phyloP scores from a whole-genome alignment of 2,329 filamentous ascomycete genomes.

The Periconia sp. region DNA sequence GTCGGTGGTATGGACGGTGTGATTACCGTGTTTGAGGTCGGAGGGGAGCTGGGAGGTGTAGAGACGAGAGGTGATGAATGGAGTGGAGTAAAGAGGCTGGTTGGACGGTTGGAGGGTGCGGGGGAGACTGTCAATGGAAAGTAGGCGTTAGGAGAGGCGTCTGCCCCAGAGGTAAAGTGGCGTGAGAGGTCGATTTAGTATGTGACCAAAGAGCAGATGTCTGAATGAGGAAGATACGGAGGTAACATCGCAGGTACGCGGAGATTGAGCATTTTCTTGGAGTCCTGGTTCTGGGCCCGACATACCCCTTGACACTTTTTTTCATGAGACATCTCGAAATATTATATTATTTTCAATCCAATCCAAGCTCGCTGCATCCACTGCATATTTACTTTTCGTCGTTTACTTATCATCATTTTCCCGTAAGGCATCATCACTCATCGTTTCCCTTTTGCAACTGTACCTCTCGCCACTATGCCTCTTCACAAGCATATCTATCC shows the following conservation, averaged over 20 bases:
- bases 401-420: no score
- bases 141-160: slow-evolving; percentile 6
- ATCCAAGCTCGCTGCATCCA: no score
- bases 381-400: no score
- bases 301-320: not conserved
- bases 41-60: slow-evolving; percentile 79
- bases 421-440: no score
- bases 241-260: not conserved
- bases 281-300: not conserved
- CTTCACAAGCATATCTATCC: not conserved
- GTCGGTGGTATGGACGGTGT: slow-evolving; percentile 92
- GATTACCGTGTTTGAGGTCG: slow-evolving; percentile 91
- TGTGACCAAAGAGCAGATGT: no score
- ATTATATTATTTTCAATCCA: no score
- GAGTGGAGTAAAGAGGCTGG: slow-evolving; percentile 88
- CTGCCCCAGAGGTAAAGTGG: slow-evolving; percentile 5
- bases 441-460: no score
- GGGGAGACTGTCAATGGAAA: slow-evolving; percentile 33
- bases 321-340: no score
- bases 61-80: slow-evolving; percentile 91
- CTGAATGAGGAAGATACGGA: not conserved
- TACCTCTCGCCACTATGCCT: no score
- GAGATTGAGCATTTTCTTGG: slow-evolving; percentile 1
- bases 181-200: no score
- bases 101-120: slow-evolving; percentile 70